Evolutionary conservation across 2,329 filamentous ascomycete species (phyloP), one percentile per base, ranked within the genome.

Genomic region (Penicillium brevicompactum): DNA sequence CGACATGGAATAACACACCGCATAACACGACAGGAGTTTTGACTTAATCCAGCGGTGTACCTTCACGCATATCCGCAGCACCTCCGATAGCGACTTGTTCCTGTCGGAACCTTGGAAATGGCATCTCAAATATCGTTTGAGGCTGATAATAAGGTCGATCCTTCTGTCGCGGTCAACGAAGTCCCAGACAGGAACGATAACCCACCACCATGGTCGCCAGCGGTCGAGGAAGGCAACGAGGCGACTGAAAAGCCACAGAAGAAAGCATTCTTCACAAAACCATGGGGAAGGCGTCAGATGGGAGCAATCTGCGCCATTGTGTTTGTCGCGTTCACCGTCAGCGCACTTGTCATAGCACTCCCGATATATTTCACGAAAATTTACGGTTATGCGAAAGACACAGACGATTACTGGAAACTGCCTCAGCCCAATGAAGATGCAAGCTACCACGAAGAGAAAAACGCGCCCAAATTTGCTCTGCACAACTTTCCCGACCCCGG

Each of bases 401-500:
- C 24, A 5, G 56, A 51, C 3, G 46, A 47, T 18, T 16, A 38
- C 14, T 59, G 55, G 31, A 14, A 46, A 5, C 46, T 56, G 3
- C 51, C 45, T 13, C 31, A 34, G 10, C 37, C 52, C 11, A 54
- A 55, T 9, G 52, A 64, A 11, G 53, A 66, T 14, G 46, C 58
- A 13, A 68, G 55, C 30, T 65, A 64, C 30, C 45, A 58, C 11
- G 34, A 56, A 18, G n/a, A 34, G 31, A 51, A 56, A n/a, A 65
- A 67, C 21, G 53, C 49, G 11, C 67, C 65, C 11, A 44, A 64
- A 16, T 62, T 51, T 21, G 64, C 58, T 4, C 18, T 68, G n/a
- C 49, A 66, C 16, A 61, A 70, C 46, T 71, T 71, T 45, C 68
- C 69, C 1, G 69, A 71, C 53, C 70, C 70, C 21, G 67, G 67